Evolutionary conservation across 192 early-diverging fungal species (phyloP).

Genomic region (Irineochytrium annulatum): DNA sequence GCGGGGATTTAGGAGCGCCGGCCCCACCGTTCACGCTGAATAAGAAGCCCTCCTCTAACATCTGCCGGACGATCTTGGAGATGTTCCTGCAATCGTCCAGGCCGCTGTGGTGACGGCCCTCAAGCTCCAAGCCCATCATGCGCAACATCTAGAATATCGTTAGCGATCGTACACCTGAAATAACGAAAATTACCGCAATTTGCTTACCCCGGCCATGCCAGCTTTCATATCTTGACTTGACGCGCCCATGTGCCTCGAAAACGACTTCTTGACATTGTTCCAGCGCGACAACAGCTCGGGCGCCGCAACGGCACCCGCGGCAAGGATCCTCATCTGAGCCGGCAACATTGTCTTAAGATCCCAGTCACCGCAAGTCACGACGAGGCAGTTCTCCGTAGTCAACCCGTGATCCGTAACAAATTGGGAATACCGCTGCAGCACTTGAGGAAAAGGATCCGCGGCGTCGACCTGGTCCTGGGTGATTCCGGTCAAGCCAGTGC

Average conservation of each 20-base stretch:
- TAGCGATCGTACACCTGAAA: too few species aligned
- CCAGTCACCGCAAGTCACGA: slow-evolving; percentile 49
- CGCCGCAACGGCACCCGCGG: not conserved
- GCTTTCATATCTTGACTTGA: slow-evolving; percentile 51
- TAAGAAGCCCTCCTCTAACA: slow-evolving; percentile 40
- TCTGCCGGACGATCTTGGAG: slow-evolving; percentile 52
- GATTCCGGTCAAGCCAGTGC: slow-evolving; percentile 75
- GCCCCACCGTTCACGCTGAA: slow-evolving; percentile 14
- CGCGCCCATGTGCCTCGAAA: slow-evolving; percentile 18
- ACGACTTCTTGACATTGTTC: slow-evolving; percentile 34
- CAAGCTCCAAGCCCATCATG: slow-evolving; percentile 51
- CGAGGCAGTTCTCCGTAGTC: slow-evolving; percentile 7
- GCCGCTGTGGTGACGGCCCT: slow-evolving; percentile 72
- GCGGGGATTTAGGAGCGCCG: not conserved
- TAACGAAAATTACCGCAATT: too few species aligned
- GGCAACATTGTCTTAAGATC: slow-evolving; percentile 41
- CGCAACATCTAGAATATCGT: slow-evolving; percentile 65
- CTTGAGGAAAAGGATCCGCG: slow-evolving; percentile 43
- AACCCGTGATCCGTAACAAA: slow-evolving; percentile 24
- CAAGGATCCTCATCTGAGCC: slow-evolving; percentile 8
- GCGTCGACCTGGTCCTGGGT: slow-evolving; percentile 47
- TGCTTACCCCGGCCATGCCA: slow-evolving; percentile 44
- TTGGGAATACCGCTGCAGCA: slow-evolving; percentile 45
- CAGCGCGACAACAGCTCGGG: slow-evolving; percentile 26
- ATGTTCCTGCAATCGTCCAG: slow-evolving; percentile 79